Evolutionary conservation across 2,329 filamentous ascomycete species (phyloP).

Genomic region (Stemphylium vesicarium): DNA sequence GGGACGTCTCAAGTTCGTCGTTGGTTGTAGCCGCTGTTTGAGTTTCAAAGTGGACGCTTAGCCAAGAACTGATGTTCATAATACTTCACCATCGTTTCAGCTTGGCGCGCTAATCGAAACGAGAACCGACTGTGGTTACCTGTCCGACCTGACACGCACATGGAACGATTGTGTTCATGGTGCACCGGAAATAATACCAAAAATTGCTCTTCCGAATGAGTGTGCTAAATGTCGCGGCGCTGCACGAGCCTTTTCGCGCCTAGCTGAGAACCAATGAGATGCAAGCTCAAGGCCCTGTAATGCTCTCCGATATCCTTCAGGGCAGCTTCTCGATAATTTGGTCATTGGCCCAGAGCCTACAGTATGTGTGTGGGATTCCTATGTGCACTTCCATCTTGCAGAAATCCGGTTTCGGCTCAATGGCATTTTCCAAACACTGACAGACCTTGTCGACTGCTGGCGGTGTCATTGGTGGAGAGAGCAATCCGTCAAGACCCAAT

Average conservation of each 20-base stretch:
- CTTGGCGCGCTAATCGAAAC: conserved; percentile 41
- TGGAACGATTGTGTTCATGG: conserved; percentile 24
- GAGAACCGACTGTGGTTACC: conserved; percentile 11
- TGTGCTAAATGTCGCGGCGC: neutral
- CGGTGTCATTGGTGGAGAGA: conserved; percentile 24
- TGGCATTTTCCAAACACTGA: conserved; percentile 7
- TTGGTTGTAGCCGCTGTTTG: conserved; percentile 30
- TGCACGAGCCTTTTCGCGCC: neutral
- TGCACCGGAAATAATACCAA: conserved; percentile 10
- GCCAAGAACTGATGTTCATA: conserved; percentile 33
- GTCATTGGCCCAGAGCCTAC: neutral
- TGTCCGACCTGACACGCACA: conserved; percentile 33
- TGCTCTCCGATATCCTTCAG: neutral
- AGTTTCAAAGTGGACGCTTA: conserved; percentile 36
- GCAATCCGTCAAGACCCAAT: conserved; percentile 13
- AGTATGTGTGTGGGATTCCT: neutral
- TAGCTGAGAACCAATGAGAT: neutral
- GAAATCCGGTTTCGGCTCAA: conserved; percentile 5
- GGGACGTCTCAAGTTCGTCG: conserved; percentile 20
- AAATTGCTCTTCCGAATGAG: neutral
- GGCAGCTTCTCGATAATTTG: neutral
- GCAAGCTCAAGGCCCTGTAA: neutral
- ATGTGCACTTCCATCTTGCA: neutral
- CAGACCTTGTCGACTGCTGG: conserved; percentile 14
- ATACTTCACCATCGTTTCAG: conserved; percentile 45